phyloP scores from a whole-genome alignment of 73 alveolate genomes.

The Paramecium sexaurelia region DNA sequence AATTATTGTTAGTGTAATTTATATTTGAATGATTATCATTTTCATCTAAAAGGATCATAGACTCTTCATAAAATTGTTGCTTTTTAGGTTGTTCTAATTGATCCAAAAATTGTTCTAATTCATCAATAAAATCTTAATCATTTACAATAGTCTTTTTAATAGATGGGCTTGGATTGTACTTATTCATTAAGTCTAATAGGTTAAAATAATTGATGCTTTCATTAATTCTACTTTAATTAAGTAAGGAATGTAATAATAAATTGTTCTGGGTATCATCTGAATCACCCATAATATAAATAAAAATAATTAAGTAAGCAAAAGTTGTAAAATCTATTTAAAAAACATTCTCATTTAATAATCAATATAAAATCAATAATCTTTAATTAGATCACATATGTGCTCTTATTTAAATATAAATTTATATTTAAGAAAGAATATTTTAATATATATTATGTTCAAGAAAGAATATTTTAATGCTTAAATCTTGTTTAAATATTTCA shows the following conservation, averaged over 20 bases:
- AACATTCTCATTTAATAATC: neutral
- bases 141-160: neutral
- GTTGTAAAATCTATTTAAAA: neutral
- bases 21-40: neutral
- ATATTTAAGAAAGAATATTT: too few species aligned
- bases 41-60: slow-evolving; percentile 44
- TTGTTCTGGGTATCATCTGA: neutral
- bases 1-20: neutral
- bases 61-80: slow-evolving; percentile 13
- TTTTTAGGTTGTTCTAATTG: slow-evolving; percentile 4
- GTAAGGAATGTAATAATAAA: neutral
- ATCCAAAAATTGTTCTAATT: slow-evolving; percentile 33
- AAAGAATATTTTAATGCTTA: slow-evolving; percentile 33
- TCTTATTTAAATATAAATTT: neutral
- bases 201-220: slow-evolving; percentile 32
- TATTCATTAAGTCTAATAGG: slow-evolving; percentile 30
- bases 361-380: neutral
- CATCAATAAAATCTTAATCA: slow-evolving; percentile 41
- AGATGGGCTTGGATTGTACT: neutral
- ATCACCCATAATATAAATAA: slow-evolving; percentile 5
- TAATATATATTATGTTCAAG: too few species aligned
- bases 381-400: neutral
- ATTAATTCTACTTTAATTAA: slow-evolving; percentile 22
- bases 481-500: slow-evolving; percentile 56
- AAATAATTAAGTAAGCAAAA: neutral